Conservation (phyloP, 2,329 filamentous ascomycete species). For the Epichloe sibirici region DNA sequence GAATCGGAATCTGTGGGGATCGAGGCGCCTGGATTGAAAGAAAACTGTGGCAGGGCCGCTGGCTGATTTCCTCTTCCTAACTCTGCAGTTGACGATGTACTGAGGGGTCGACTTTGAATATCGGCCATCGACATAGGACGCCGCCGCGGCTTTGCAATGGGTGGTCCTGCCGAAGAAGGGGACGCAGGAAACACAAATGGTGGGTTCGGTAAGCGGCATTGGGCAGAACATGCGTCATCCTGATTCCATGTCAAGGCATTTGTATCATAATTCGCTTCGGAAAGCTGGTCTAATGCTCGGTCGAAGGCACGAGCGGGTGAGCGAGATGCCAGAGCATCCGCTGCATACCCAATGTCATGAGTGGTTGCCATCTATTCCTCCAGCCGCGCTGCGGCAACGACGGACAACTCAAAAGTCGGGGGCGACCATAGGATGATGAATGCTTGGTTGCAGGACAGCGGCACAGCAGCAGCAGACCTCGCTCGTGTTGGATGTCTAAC, state of each 20-base stretch:
- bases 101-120: constrained; percentile 22
- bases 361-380: constrained; percentile 31
- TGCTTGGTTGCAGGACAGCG: not conserved
- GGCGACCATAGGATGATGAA: constrained; percentile 26
- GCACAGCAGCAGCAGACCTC: not conserved
- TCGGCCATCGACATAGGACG: constrained; percentile 43
- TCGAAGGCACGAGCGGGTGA: constrained; percentile 6
- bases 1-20: constrained; percentile 20
- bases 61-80: constrained; percentile 17
- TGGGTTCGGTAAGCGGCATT: constrained; percentile 44
- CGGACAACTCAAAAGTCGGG: constrained; percentile 24
- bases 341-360: constrained; percentile 24
- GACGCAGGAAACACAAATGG: constrained; percentile 50
- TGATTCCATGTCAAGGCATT: not conserved
- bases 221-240: not conserved
- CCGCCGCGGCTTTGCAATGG: constrained; percentile 36
- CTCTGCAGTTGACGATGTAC: constrained; percentile 16
- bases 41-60: constrained; percentile 39
- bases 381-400: constrained; percentile 38
- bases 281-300: constrained; percentile 8
- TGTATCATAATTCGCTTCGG: not conserved
- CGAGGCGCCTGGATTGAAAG: constrained; percentile 40
- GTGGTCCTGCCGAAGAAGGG: constrained; percentile 22
- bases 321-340: constrained; percentile 12
- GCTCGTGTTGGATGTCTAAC: not conserved